A percentile compares a stretch with the other conserved stretches of the same genome.
Conservation (phyloP, 148 eudicot species). For the Pharnaceum exiguum region DNA sequence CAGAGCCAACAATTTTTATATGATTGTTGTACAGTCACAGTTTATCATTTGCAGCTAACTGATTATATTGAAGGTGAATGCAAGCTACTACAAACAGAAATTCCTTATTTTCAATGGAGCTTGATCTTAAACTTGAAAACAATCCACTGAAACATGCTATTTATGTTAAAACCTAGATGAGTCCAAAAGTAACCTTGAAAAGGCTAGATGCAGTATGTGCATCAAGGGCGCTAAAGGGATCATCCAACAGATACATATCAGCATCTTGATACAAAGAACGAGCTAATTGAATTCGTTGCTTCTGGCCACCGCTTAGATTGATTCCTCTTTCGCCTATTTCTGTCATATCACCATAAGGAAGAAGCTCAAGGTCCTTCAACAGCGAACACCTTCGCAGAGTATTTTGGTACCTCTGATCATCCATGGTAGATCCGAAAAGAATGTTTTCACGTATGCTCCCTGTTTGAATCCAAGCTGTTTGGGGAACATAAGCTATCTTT, state of each 20-base stretch:
- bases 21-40: too few relatives aligned
- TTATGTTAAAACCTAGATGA: too few relatives aligned
- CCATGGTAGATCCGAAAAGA: slow-evolving; percentile 49
- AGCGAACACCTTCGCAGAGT: slow-evolving; percentile 42
- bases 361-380: slow-evolving; percentile 42
- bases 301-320: slow-evolving; percentile 69
- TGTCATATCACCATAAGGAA: slow-evolving; percentile 50
- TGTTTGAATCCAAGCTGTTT: slow-evolving; percentile 65
- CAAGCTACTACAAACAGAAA: too few relatives aligned
- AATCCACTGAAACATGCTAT: too few relatives aligned
- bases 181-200: too few relatives aligned
- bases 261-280: slow-evolving; percentile 63
- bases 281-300: slow-evolving; percentile 60
- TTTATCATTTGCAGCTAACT: too few relatives aligned
- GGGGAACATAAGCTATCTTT: slow-evolving; percentile 55
- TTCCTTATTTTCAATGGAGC: too few relatives aligned
- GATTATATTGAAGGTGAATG: too few relatives aligned
- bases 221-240: slow-evolving; percentile 81
- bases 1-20: too few relatives aligned
- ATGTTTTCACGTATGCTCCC: slow-evolving; percentile 62
- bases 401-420: slow-evolving; percentile 31
- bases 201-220: slow-evolving; percentile 60
- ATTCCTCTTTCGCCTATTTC: slow-evolving; percentile 64
- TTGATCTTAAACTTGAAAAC: too few relatives aligned
- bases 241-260: slow-evolving; percentile 59